These are phyloP conservation scores for Caloboletus inedulis DNA, from an alignment of 1,284 basidiomycete species.

Conservation along the genomic window DNA sequence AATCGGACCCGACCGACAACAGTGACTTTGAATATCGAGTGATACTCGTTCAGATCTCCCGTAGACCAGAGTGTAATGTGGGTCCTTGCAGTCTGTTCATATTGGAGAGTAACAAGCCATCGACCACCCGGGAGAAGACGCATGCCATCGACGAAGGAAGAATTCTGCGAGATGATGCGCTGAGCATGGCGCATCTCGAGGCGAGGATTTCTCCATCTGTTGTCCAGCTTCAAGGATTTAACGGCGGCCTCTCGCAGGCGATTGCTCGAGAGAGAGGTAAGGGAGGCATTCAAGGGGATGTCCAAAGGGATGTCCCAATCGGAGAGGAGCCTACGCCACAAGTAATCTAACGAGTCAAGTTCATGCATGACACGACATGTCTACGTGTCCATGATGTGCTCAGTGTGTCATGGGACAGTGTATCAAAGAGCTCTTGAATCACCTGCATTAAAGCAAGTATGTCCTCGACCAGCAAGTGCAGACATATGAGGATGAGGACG, in stretches of 20 bases:
- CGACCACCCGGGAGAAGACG: conserved; percentile 26
- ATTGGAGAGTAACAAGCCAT: conserved; percentile 21
- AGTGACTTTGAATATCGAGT: conserved; percentile 10
- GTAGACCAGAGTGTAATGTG: conserved; percentile 25
- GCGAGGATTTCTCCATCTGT: conserved; percentile 45
- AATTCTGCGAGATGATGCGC: conserved; percentile 29
- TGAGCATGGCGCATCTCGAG: conserved; percentile 37
- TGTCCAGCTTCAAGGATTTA: conserved; percentile 47
- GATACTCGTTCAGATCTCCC: background rate
- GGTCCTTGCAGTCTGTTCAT: conserved; percentile 15
- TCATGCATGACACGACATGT: conserved; percentile 54
- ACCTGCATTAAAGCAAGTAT: conserved; percentile 51
- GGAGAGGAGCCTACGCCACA: conserved; percentile 22
- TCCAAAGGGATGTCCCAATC: conserved; percentile 36
- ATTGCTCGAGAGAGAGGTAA: conserved; percentile 29
- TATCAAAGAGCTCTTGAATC: conserved; percentile 7
- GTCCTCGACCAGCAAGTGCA: conserved; percentile 38
- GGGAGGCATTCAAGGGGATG: conserved; percentile 29
- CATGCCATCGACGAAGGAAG: conserved; percentile 23
- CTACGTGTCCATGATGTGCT: conserved; percentile 38
- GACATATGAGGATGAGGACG: conserved; percentile 35
- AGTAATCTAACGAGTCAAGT: conserved; percentile 22
- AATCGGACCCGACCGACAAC: conserved; percentile 21
- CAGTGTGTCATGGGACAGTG: conserved; percentile 3
- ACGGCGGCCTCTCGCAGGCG: conserved; percentile 38